Conservation (phyloP, 371 early-diverging fungal species). For the Blastocladiella emersonii region DNA sequence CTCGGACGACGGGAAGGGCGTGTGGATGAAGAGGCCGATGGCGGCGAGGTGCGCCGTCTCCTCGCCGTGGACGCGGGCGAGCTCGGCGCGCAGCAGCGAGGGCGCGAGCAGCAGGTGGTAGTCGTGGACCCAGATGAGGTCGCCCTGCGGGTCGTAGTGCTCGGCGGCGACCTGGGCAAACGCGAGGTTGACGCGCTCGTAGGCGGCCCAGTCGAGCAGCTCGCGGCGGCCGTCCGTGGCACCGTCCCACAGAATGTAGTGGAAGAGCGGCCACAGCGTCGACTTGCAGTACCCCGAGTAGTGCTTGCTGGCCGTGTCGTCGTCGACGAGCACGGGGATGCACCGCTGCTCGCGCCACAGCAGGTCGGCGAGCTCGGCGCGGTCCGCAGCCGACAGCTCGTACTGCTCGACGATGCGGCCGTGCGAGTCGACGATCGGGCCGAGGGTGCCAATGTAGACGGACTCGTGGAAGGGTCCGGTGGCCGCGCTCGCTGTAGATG, state of each 20-base stretch:
- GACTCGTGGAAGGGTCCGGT: background rate
- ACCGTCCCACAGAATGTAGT: constrained; percentile 87
- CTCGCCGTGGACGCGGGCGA: background rate
- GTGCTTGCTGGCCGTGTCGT: constrained; percentile 22
- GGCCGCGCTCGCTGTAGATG: no score
- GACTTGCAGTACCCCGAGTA: constrained; percentile 41
- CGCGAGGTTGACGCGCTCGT: constrained; percentile 65
- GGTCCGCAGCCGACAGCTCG: background rate
- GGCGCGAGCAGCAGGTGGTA: constrained; percentile 91
- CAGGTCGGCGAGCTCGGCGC: background rate
- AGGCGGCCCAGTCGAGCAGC: constrained; percentile 65
- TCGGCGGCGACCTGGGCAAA: constrained; percentile 71
- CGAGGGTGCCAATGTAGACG: background rate
- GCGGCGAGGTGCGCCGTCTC: constrained; percentile 29
- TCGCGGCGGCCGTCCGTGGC: constrained; percentile 39
- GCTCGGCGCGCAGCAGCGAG: constrained; percentile 47
- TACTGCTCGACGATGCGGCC: background rate
- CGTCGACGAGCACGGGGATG: constrained; percentile 36
- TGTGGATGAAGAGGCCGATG: constrained; percentile 94
- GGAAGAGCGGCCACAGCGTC: constrained; percentile 91
- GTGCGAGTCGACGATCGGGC: background rate
- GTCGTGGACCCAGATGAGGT: constrained; percentile 73
- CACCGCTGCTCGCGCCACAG: background rate
- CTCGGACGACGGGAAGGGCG: constrained; percentile 89
- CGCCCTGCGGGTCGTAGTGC: constrained; percentile 65